Evolutionary conservation across 2,329 filamentous ascomycete genomes (phyloP), one percentile per base, ranked within the genome.

Genomic region (Waltergamsia citrina): DNA sequence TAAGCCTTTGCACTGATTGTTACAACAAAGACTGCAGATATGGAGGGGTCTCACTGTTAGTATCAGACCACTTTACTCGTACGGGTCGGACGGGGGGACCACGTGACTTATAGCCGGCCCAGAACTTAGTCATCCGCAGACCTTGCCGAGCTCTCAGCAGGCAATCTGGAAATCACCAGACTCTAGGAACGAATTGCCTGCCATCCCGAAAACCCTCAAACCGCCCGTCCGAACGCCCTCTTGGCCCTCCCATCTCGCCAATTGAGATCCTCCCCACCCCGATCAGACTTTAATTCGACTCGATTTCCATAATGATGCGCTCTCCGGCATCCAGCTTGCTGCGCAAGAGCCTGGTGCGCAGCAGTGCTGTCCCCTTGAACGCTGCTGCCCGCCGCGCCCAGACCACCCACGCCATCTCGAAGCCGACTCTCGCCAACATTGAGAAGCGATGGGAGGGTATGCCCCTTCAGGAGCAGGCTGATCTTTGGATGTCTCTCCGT

Each of bases 401-500:
- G 52, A 77, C 82, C 34, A 32, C 84, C 50, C 87, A 94, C 63
- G 88, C 90, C 59, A 93, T 98, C 67, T 93, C 88, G 56, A 96
- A 95, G 72, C 92, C 93, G 50, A 95, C 86, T 39, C 78, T 98
- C 55, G 85, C 86, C 65, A 87, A 94, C 68, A 96, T 98, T 57
- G 92, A 98, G 80, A 95, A 94, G 81, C 77, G 92, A 71, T 98
- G 92, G 92, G 92, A 98, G 72, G 77, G 71, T 44, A 88, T 96
- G 85, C 88, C 90, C 39, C 86, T 92, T 45, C 87, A 94, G 74
- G 92, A 98, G 77, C 92, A 98, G 78, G 92, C 92, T 48, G 92
- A 98, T 59, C 72, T 98, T 52, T 98, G 92, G 92, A 98, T 98
- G 92, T 73, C 83, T 50, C 73, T 98, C 63, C 79, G 92, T 64